These are phyloP conservation scores for Cyberlindnera euphorbiae DNA, from an alignment of 805 yeast genomes.

Conservation along the genomic window DNA sequence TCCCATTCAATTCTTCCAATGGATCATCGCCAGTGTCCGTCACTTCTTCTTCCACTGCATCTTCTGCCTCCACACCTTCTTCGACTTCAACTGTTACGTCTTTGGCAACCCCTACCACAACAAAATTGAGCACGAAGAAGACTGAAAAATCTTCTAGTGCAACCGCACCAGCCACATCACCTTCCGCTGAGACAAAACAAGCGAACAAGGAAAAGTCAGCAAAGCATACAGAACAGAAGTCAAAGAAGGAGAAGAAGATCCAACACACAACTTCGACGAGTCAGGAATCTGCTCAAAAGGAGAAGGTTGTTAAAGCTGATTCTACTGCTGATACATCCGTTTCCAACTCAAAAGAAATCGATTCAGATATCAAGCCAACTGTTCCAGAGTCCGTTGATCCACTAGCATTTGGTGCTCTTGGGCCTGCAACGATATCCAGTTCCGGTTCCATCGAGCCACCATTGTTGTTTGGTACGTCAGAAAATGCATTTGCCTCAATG, in stretches of 20 bases:
- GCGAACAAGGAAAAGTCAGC: neutral
- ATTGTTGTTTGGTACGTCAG: conserved; percentile 1
- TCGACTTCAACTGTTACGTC: neutral
- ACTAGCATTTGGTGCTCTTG: too few relatives aligned
- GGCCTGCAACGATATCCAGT: too few relatives aligned
- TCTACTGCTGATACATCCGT: too few relatives aligned
- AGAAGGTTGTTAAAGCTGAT: too few relatives aligned
- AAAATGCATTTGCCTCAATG: neutral
- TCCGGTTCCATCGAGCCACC: conserved; percentile 1
- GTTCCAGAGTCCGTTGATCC: too few relatives aligned
- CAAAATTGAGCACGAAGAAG: neutral
- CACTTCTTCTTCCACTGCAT: conserved; percentile 1
- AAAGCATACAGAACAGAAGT: neutral
- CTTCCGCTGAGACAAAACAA: too few relatives aligned
- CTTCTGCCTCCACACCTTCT: conserved; percentile 3
- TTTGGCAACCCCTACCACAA: neutral
- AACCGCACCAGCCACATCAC: too few relatives aligned
- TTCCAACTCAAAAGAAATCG: too few relatives aligned
- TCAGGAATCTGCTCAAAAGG: too few relatives aligned
- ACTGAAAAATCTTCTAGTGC: neutral
- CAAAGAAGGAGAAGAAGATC: neutral
- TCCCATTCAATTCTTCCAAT: neutral
- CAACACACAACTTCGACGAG: too few relatives aligned
- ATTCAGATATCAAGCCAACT: too few relatives aligned
- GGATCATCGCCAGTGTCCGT: conserved; percentile 1